These are phyloP conservation scores for Cercospora sp. DNA, from an alignment of 2,329 filamentous ascomycete genomes.

Conservation along the genomic window DNA sequence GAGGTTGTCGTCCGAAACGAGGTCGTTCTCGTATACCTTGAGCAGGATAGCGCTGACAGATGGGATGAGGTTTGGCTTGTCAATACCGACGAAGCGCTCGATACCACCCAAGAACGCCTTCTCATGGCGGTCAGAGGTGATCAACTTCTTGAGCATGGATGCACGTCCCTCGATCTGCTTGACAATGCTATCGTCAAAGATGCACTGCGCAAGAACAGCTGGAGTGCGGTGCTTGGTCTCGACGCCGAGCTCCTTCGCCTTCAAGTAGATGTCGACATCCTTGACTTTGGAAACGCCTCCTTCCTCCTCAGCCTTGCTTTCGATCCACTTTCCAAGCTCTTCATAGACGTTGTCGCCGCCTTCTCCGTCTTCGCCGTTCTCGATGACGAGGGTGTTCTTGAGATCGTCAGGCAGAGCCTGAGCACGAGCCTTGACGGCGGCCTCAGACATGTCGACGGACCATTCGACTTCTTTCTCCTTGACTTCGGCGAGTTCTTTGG, in stretches of 20 bases:
- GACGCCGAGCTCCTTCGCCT: conserved; percentile 94
- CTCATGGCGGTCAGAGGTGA: conserved; percentile 89
- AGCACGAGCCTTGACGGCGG: conserved; percentile 90
- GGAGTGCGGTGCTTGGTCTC: conserved; percentile 93
- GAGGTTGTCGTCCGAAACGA: conserved; percentile 83
- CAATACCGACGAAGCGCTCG: conserved; percentile 85
- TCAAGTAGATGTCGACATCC: conserved; percentile 89
- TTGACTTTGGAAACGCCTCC: conserved; percentile 76
- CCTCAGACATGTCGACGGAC: conserved; percentile 95
- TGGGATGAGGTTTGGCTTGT: conserved; percentile 75
- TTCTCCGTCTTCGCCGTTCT: conserved; percentile 77
- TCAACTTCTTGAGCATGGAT: conserved; percentile 81
- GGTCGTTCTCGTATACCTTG: conserved; percentile 85
- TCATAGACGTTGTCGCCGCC: conserved; percentile 83
- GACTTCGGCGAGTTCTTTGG: conserved; percentile 66
- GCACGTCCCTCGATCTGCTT: conserved; percentile 84
- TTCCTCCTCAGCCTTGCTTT: conserved; percentile 68
- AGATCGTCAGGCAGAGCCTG: conserved; percentile 91
- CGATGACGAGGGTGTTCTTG: conserved; percentile 70
- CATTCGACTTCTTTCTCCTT: conserved; percentile 84
- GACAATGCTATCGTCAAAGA: conserved; percentile 88
- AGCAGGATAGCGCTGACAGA: conserved; percentile 84
- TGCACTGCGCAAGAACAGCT: conserved; percentile 84
- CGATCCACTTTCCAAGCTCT: conserved; percentile 89
- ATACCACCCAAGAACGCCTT: conserved; percentile 94